These are phyloP conservation scores for Fomitopsis pinicola DNA, from an alignment of 1,284 basidiomycete genomes.

Conservation along the genomic window DNA sequence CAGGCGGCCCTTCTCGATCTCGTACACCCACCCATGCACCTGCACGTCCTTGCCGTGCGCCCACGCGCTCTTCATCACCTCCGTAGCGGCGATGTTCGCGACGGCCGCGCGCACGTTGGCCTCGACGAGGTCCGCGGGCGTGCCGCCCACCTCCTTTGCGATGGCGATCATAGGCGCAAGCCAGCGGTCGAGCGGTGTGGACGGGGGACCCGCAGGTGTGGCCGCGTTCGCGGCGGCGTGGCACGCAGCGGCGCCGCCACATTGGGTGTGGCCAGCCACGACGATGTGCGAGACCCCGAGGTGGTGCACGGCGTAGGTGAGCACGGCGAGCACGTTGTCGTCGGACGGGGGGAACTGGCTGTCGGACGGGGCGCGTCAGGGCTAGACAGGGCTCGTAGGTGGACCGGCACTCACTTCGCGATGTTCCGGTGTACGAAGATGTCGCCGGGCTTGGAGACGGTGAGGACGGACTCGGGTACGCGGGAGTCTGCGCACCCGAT, in stretches of 20 bases:
- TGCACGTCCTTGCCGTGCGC: conserved; percentile 56
- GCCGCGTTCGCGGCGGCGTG: conserved; percentile 35
- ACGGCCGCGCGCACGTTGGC: conserved; percentile 81
- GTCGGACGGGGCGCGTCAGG: conserved; percentile 5
- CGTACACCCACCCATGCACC: conserved; percentile 87
- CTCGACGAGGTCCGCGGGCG: conserved; percentile 50
- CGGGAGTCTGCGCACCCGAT: conserved; percentile 72
- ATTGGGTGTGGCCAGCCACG: conserved; percentile 78
- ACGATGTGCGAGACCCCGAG: conserved; percentile 84
- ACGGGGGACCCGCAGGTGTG: conserved; percentile 29
- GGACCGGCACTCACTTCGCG: conserved; percentile 45
- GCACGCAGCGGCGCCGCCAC: conserved; percentile 75
- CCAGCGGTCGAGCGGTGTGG: conserved; percentile 65
- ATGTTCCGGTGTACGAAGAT: conserved; percentile 69
- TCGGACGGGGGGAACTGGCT: conserved; percentile 83
- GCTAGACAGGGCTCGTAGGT: neutral
- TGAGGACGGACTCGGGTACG: conserved; percentile 55
- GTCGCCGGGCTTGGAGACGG: conserved; percentile 56
- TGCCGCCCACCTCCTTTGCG: conserved; percentile 40
- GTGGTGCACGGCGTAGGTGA: conserved; percentile 77
- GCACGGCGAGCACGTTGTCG: conserved; percentile 72
- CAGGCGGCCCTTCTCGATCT: conserved; percentile 66
- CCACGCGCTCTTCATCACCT: conserved; percentile 73
- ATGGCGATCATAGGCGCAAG: conserved; percentile 65
- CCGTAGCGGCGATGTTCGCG: conserved; percentile 59